Percentiles rank a stretch among this genome's conserved stretches.
Conservation (phyloP, 140 eudicot species). For the Senecio squalidus region DNA sequence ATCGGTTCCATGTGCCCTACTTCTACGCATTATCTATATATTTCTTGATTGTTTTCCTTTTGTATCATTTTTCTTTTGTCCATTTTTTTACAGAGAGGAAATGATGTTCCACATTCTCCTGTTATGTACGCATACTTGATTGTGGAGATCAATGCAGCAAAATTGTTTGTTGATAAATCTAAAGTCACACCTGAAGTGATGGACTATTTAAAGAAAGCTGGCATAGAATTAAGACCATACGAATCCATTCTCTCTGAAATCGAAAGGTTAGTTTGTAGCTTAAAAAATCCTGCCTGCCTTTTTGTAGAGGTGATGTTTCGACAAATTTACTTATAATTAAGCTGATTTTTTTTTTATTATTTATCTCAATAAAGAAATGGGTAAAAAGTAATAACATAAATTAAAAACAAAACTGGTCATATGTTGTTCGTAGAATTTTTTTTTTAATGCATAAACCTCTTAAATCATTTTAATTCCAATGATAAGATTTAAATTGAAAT, state of each 20-base stretch:
- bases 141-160: constrained; percentile 68
- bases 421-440: not conserved
- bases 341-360: not conserved
- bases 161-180: constrained; percentile 62
- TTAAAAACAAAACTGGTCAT: not conserved
- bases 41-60: not conserved
- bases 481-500: too few relatives aligned
- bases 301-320: not conserved
- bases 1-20: not conserved
- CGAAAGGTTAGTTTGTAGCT: constrained; percentile 53
- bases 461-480: too few relatives aligned
- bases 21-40: not conserved
- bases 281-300: not conserved
- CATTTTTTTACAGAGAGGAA: constrained; percentile 67
- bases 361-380: not conserved
- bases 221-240: constrained; percentile 69
- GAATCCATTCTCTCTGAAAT: constrained; percentile 78
- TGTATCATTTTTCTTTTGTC: not conserved
- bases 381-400: not conserved
- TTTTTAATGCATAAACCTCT: too few relatives aligned
- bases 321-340: not conserved
- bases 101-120: constrained; percentile 88
- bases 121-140: constrained; percentile 88
- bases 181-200: constrained; percentile 71
- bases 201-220: constrained; percentile 70